phyloP scores from a whole-genome alignment of 2,329 filamentous ascomycete species.

The Hypoxylon sp. region DNA sequence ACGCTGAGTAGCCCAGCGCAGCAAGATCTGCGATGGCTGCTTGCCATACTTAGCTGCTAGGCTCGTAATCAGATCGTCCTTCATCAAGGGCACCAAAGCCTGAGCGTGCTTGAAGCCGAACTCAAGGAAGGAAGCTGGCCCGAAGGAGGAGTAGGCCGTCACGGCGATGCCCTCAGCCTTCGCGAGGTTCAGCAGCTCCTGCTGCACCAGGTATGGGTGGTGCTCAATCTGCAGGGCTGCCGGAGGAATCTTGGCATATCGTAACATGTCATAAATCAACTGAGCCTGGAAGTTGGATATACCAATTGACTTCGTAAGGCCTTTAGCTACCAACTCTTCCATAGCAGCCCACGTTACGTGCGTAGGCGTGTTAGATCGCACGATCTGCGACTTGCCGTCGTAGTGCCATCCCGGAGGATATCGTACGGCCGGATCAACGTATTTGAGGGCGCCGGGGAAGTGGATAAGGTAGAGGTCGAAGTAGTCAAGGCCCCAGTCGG shows the following conservation, averaged over 20 bases:
- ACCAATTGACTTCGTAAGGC: conserved; percentile 80
- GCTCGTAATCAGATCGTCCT: conserved; percentile 74
- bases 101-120: conserved; percentile 79
- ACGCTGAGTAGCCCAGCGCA: conserved; percentile 90
- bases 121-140: conserved; percentile 83
- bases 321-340: conserved; percentile 79
- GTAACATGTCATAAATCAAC: conserved; percentile 83
- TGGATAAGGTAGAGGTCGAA: conserved; percentile 92
- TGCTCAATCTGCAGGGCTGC: conserved; percentile 90
- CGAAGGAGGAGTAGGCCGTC: conserved; percentile 89
- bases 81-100: conserved; percentile 77
- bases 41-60: conserved; percentile 80
- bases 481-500: conserved; percentile 88
- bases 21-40: conserved; percentile 83
- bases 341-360: conserved; percentile 88
- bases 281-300: conserved; percentile 87
- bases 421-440: conserved; percentile 82
- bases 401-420: conserved; percentile 86
- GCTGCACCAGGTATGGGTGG: conserved; percentile 88
- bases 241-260: conserved; percentile 80
- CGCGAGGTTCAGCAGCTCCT: conserved; percentile 77
- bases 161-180: conserved; percentile 79
- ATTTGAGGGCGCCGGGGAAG: conserved; percentile 89
- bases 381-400: conserved; percentile 73
- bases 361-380: conserved; percentile 77